Evolutionary conservation across 495 filamentous ascomycete genomes (phyloP).

Genomic region (Aspergillus cristatus): DNA sequence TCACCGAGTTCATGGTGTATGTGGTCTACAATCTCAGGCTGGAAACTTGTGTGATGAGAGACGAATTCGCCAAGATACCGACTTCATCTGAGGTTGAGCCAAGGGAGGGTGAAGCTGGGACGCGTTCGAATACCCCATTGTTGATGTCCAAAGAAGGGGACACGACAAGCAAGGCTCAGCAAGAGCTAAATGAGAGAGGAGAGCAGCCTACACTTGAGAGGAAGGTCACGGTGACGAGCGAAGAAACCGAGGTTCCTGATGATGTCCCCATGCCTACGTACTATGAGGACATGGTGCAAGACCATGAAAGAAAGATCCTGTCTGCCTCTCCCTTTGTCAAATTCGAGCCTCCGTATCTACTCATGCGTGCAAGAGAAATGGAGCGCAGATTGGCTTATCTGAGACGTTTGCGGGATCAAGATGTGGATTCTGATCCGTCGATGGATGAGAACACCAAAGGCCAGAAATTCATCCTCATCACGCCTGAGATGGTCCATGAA

Average conservation of each 20-base stretch:
- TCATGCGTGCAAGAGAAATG: constrained; percentile 85
- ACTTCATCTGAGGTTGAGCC: constrained; percentile 40
- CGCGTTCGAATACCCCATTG: background rate
- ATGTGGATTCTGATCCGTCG: constrained; percentile 43
- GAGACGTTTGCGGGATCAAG: constrained; percentile 71
- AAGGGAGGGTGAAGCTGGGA: constrained; percentile 6
- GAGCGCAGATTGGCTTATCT: constrained; percentile 74
- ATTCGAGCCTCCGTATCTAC: constrained; percentile 85
- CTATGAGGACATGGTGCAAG: constrained; percentile 88
- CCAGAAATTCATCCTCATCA: constrained; percentile 78
- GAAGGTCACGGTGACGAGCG: constrained; percentile 15
- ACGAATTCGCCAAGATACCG: constrained; percentile 87
- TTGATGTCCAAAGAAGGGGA: background rate
- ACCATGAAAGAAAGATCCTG: constrained; percentile 84
- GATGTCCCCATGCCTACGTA: constrained; percentile 85
- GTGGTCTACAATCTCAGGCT: constrained; percentile 97
- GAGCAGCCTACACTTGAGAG: constrained; percentile 10
- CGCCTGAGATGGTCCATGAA: constrained; percentile 87
- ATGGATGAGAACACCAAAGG: constrained; percentile 50
- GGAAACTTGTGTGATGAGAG: constrained; percentile 91
- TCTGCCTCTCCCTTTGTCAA: constrained; percentile 94
- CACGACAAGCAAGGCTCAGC: constrained; percentile 5
- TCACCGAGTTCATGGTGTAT: constrained; percentile 98
- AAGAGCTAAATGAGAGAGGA: constrained; percentile 10
- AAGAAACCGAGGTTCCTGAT: constrained; percentile 59